phyloP scores from a whole-genome alignment of 169 alveolate species.

The Perkinsus olseni region DNA sequence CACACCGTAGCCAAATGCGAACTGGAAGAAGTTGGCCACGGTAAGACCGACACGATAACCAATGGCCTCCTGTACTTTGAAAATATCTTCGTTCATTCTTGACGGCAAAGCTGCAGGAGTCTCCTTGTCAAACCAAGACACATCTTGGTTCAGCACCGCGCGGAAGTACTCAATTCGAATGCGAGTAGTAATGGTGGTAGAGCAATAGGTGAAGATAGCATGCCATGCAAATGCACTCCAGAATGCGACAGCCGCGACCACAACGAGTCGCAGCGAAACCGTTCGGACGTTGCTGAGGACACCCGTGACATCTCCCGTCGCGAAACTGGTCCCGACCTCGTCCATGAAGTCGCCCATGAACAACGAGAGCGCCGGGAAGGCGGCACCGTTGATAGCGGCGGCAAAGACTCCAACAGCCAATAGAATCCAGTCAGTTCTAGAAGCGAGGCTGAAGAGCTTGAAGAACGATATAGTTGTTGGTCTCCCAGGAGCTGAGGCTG shows the following conservation, averaged over 20 bases:
- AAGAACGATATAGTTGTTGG: neutral
- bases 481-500: neutral
- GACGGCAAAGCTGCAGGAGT: constrained; percentile 34
- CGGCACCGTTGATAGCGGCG: neutral
- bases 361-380: neutral
- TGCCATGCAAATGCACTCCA: neutral
- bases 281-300: neutral
- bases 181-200: neutral
- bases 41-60: constrained; percentile 30
- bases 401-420: neutral
- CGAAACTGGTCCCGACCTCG: neutral
- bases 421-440: neutral
- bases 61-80: constrained; percentile 31
- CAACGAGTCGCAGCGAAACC: neutral
- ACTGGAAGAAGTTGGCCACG: constrained; percentile 31
- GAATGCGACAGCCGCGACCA: neutral
- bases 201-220: neutral
- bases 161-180: constrained; percentile 18
- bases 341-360: neutral
- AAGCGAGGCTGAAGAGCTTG: neutral
- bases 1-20: constrained; percentile 22
- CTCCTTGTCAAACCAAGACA: constrained; percentile 36
- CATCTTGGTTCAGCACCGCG: constrained; percentile 37
- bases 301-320: neutral
- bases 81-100: constrained; percentile 32